Base-by-base conservation (phyloP, 371 early-diverging fungal species). In the Neoconidiobolus thromboides region DNA sequence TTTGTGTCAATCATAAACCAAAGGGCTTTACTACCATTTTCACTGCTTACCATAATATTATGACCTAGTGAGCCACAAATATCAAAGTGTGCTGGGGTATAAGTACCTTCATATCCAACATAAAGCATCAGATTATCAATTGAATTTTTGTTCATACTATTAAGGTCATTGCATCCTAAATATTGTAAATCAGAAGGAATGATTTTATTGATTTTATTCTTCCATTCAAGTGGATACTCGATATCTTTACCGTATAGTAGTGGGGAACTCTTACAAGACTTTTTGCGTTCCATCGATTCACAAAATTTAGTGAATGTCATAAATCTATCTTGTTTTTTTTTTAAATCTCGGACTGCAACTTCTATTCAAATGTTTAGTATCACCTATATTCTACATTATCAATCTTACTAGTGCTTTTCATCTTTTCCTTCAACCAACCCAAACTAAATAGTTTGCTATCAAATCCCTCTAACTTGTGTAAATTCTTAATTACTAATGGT, bases 401-500 rank as follows among this genome's bases (percentile, higher is more conserved):
- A 64, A 60, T 7, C 64, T 58, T 2, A 54, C 46, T 3, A 60
- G 62, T 4, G 9, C 12, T 46, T 9, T 9, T 9, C 12, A 46
- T 46, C 6, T 46, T 46, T 9, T 9, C 12, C 12, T 46, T 46
- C 46, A 78, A 56, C 37, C 61, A 60, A 0, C 67, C 63, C 2
- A 75, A 51, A 5, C 66, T 62, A 41, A 76, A 77, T 6, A 69
- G n/a, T 0, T 64, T 59, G 0, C 42, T 14, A 3, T 69, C 51
- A 73, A 75, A 79, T 0, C 43, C 12, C 5, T 55, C 55, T 5
- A 63, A 61, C 12, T 61, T 61, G 52, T 79, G 63, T 53, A 71
- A 66, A 42, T 71, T 68, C 36, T 69, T 69, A 36, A 79, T 60
- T 10, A 77, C 72, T 3, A 76, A 43, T 0, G 80, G 80, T 1